These are phyloP conservation scores for Calonectria naviculata DNA, from an alignment of 2,329 filamentous ascomycete genomes.

Conservation along the genomic window DNA sequence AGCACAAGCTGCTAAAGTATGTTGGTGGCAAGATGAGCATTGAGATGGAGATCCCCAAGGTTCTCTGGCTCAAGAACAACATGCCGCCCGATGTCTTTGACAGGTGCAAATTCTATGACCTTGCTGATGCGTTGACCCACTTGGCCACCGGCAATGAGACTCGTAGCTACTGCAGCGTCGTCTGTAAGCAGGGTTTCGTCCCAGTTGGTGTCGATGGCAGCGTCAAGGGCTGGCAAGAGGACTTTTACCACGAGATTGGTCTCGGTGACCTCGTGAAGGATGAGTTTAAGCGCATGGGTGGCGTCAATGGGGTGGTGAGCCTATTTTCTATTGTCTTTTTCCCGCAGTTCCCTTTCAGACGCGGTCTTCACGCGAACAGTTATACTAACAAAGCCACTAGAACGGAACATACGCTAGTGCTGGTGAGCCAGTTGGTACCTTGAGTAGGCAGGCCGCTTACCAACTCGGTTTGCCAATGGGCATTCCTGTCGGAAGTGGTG, in stretches of 20 bases:
- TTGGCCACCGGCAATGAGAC: conserved; percentile 93
- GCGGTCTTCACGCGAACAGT: background rate
- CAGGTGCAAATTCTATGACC: conserved; percentile 96
- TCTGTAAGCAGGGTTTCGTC: conserved; percentile 97
- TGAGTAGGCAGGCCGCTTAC: conserved; percentile 84
- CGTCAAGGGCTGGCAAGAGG: conserved; percentile 97
- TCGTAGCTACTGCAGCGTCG: conserved; percentile 93
- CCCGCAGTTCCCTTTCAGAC: background rate
- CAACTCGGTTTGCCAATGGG: conserved; percentile 88
- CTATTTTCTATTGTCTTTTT: conserved; percentile 40
- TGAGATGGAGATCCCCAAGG: conserved; percentile 99
- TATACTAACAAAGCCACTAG: conserved; percentile 58
- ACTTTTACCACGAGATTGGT: conserved; percentile 89
- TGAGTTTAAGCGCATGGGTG: conserved; percentile 92
- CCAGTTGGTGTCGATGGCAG: conserved; percentile 97
- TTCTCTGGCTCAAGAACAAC: conserved; percentile 97
- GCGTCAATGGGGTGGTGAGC: conserved; percentile 93
- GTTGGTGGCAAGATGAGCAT: conserved; percentile 99
- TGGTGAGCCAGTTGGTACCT: conserved; percentile 86
- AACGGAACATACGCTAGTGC: conserved; percentile 93
- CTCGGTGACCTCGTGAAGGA: conserved; percentile 86
- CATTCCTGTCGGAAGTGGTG: conserved; percentile 93
- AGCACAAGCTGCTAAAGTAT: conserved; percentile 93
- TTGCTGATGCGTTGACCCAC: conserved; percentile 93
- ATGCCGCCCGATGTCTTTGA: conserved; percentile 94